A percentile compares a stretch with the other conserved stretches of the same genome.
Evolutionary conservation across 305 asterid species (phyloP).

Genomic region (Fraxinus platypoda): DNA sequence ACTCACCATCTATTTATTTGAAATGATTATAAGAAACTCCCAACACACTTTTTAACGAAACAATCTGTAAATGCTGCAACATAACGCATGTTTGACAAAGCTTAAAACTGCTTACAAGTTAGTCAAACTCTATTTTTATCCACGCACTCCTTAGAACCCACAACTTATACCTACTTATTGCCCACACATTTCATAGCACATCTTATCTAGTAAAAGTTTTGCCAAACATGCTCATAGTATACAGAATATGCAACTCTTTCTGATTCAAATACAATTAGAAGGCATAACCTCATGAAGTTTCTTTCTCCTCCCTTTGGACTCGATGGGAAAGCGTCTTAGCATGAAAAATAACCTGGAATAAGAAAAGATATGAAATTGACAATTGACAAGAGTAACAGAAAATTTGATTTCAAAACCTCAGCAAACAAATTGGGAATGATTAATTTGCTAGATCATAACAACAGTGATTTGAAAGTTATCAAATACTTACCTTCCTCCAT

Average conservation of each 20-base stretch:
- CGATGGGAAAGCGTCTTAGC: slow-evolving; percentile 91
- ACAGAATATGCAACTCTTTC: neutral
- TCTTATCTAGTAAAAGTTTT: neutral
- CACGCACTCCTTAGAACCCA: neutral
- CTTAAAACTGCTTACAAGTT: neutral
- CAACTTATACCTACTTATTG: neutral
- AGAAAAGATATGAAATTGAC: slow-evolving; percentile 15
- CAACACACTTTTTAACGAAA: neutral
- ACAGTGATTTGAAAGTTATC: slow-evolving; percentile 6
- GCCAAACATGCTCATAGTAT: neutral
- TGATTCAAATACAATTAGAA: slow-evolving; percentile 15
- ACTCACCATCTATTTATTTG: neutral
- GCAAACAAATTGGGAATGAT: slow-evolving; percentile 4
- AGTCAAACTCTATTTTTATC: neutral
- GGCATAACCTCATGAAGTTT: slow-evolving; percentile 80
- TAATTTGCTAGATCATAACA: slow-evolving; percentile 19
- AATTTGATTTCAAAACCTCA: slow-evolving; percentile 14
- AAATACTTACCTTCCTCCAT: slow-evolving; percentile 84
- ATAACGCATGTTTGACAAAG: neutral
- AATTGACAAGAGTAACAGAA: neutral
- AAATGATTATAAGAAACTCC: neutral
- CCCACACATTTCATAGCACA: neutral
- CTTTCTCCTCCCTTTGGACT: slow-evolving; percentile 95
- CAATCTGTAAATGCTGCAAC: neutral
- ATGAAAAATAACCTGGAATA: slow-evolving; percentile 76